A percentile compares a stretch with the other conserved stretches of the same genome.
phyloP scores from a whole-genome alignment of 768 basidiomycete genomes.

The Hortiboletus campestris region DNA sequence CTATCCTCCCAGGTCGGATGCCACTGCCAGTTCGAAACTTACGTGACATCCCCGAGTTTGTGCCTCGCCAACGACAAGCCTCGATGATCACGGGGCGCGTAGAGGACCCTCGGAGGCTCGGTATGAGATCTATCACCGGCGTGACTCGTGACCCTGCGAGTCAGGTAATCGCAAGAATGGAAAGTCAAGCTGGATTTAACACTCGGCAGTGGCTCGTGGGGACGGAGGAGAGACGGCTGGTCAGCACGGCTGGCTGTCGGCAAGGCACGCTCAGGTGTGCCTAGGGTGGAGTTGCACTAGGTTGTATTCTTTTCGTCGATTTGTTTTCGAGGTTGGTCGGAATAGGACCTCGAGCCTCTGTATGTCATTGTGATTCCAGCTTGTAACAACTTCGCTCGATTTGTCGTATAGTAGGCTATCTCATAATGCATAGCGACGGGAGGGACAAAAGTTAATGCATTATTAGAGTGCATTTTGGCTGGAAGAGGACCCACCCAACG shows the following conservation, averaged over 20 bases:
- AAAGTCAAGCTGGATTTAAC: constrained; percentile 14
- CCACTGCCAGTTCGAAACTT: constrained; percentile 5
- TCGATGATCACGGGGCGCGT: not conserved
- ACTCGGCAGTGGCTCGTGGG: constrained; percentile 6
- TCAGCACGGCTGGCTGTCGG: not conserved
- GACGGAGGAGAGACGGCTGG: not conserved
- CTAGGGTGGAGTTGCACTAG: not conserved
- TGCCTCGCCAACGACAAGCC: constrained; percentile 19
- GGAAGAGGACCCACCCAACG: too few species aligned
- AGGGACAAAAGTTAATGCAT: too few species aligned
- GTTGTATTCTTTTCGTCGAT: constrained; percentile 12
- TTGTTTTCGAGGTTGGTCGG: constrained; percentile 8
- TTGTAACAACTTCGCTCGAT: not conserved
- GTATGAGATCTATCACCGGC: not conserved
- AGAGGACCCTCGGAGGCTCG: not conserved
- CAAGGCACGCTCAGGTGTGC: constrained; percentile 5
- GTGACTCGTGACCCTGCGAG: constrained; percentile 16
- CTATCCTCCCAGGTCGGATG: not conserved
- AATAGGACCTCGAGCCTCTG: not conserved
- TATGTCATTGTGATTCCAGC: not conserved
- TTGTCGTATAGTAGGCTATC: too few species aligned
- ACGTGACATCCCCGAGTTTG: constrained; percentile 26
- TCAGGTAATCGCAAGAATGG: constrained; percentile 24
- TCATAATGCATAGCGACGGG: too few species aligned
- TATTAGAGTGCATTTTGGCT: too few species aligned